A percentile compares a stretch with the other conserved stretches of the same genome.
These are phyloP conservation scores for Russula griseocarnosa DNA, from an alignment of 768 basidiomycete genomes.

Conservation along the genomic window DNA sequence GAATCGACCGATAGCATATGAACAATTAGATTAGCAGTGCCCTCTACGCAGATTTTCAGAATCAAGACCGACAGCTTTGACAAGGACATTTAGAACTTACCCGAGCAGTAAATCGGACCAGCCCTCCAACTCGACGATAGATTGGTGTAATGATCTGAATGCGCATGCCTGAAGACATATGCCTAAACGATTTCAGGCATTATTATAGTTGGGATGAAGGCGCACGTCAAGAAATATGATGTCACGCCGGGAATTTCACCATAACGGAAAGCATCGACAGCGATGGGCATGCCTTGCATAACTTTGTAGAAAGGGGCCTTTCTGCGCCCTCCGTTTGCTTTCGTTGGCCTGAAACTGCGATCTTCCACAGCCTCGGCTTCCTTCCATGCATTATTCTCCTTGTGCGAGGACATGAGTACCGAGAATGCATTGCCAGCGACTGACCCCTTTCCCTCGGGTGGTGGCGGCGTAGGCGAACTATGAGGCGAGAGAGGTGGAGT, in stretches of 20 bases:
- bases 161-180: constrained; percentile 69
- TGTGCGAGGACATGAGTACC: constrained; percentile 83
- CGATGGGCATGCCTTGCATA: constrained; percentile 94
- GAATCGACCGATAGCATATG: constrained; percentile 87
- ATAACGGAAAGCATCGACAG: constrained; percentile 96
- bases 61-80: background rate
- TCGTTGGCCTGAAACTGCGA: constrained; percentile 43
- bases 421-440: constrained; percentile 55
- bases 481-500: constrained; percentile 5
- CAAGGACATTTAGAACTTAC: constrained; percentile 31
- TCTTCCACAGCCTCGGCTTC: constrained; percentile 60
- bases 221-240: constrained; percentile 88
- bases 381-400: constrained; percentile 81
- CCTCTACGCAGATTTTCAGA: constrained; percentile 39
- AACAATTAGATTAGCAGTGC: constrained; percentile 86
- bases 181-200: background rate
- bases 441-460: constrained; percentile 12
- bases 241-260: constrained; percentile 85
- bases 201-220: background rate
- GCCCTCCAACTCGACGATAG: constrained; percentile 82
- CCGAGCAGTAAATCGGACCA: constrained; percentile 94
- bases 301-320: constrained; percentile 95
- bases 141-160: constrained; percentile 96
- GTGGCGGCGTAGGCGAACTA: constrained; percentile 26
- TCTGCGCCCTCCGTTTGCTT: constrained; percentile 51